Evolutionary conservation across 2,329 filamentous ascomycete species (phyloP).

Genomic region (Tolypocladium tundrense): DNA sequence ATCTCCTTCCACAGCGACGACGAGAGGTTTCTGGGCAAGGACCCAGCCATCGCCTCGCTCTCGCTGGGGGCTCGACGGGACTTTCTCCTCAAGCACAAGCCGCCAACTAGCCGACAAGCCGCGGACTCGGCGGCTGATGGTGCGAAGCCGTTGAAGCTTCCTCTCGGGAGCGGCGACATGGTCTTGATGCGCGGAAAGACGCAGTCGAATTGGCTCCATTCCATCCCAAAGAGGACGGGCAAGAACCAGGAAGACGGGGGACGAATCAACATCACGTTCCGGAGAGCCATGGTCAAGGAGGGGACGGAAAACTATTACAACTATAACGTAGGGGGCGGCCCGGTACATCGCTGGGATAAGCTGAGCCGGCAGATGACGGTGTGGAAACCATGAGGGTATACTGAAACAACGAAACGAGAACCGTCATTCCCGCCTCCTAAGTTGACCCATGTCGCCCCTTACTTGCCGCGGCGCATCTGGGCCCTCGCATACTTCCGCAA

Average conservation of each 20-base stretch:
- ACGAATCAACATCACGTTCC: conserved; percentile 69
- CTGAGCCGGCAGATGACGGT: conserved; percentile 36
- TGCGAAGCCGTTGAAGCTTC: conserved; percentile 35
- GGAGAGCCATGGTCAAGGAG: conserved; percentile 57
- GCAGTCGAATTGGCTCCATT: conserved; percentile 70
- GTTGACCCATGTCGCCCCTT: conserved; percentile 8
- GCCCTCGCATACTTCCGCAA: conserved; percentile 77
- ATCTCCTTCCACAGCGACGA: conserved; percentile 76
- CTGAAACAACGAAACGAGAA: conserved; percentile 7
- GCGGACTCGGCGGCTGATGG: conserved; percentile 10
- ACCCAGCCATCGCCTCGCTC: conserved; percentile 66
- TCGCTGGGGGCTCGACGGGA: conserved; percentile 63
- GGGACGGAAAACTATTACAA: conserved; percentile 78
- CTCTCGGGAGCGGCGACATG: conserved; percentile 63
- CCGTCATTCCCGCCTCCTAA: not conserved
- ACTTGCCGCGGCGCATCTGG: conserved; percentile 75
- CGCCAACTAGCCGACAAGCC: conserved; percentile 25
- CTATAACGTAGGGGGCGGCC: conserved; percentile 68
- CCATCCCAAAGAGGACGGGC: conserved; percentile 63
- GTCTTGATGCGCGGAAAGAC: conserved; percentile 66
- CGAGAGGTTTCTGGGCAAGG: conserved; percentile 60
- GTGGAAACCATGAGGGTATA: conserved; percentile 20
- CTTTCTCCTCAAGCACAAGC: conserved; percentile 73
- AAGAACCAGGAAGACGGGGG: conserved; percentile 52
- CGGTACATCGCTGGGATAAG: conserved; percentile 58